Evolutionary conservation across 169 alveolate genomes (phyloP), one percentile per base, ranked within the genome.

Genomic region (Eimeria mitis): DNA sequence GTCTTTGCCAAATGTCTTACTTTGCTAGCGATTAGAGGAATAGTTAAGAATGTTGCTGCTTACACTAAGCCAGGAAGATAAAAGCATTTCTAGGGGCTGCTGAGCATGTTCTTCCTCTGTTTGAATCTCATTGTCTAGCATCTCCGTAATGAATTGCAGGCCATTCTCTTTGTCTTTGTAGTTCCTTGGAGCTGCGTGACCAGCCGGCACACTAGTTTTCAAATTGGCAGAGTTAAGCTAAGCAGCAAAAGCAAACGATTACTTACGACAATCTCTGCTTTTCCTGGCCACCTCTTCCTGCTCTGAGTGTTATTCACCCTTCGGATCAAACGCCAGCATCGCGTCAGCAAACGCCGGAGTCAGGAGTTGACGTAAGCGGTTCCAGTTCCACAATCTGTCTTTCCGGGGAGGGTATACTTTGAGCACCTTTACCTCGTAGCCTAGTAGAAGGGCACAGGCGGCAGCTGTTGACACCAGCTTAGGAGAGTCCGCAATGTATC

Each of bases 371-470:
- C 90, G 90, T 8, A 83, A 40, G 73, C 56, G 75, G 63, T 56
- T 37, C 90, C 90, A 83, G 59, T 61, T 83, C 90, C 90, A 83
- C 59, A 11, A 23, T 25, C 40, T 19, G 21, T 83, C 73, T 83
- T 59, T 61, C 13, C 16, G 61, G 6, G n/a, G 11, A 14, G 54
- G 16, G 8, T 16, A 9, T 16, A 49, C 76, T 56, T 83, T 83
- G 59, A 83, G 75, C 13, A 25, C 2, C 56, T 34, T 83, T 11
- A 28, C 90, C 6, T 83, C 90, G 90, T 83, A 37, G 34, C 90
- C 90, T 52, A 83, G 90, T 2, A 83, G 76, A 13, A 83, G 90
- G 13, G 90, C 90, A 76, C 90, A 83, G 9, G 76, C 90, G 28
- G 90, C 90, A 37, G 76, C 90, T 14, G 76, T 76, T 34, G 90